Percentiles rank a stretch among this genome's conserved stretches.
phyloP scores from a whole-genome alignment of 441 rosid genomes.

The Pelargonium myrrhifolium region DNA sequence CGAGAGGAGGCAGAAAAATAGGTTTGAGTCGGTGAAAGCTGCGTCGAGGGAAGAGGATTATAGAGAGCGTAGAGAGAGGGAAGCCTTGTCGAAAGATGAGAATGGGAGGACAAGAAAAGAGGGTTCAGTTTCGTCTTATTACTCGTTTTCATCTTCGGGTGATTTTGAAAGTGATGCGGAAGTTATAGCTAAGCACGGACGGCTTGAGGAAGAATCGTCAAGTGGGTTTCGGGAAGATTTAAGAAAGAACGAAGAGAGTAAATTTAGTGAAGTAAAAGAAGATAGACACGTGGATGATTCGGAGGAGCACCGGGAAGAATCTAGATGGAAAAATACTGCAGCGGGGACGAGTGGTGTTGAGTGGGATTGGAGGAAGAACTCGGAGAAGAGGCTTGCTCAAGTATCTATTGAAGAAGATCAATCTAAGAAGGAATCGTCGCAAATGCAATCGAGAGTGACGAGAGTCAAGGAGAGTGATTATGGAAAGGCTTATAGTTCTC shows the following conservation, averaged over 20 bases:
- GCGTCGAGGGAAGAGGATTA: neutral
- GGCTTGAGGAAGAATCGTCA: conserved; percentile 22
- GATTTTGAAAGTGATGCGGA: conserved; percentile 55
- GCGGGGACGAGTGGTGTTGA: conserved; percentile 22
- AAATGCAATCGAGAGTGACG: conserved; percentile 22
- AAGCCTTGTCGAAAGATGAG: conserved; percentile 24
- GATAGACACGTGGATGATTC: conserved; percentile 20
- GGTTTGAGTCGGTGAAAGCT: neutral
- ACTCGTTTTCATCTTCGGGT: conserved; percentile 56
- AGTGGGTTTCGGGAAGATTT: conserved; percentile 22
- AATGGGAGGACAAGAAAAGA: conserved; percentile 32
- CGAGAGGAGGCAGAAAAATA: conserved; percentile 18
- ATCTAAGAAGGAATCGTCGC: conserved; percentile 37
- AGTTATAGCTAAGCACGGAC: conserved; percentile 30
- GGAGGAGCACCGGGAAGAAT: conserved; percentile 18
- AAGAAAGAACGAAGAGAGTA: conserved; percentile 18
- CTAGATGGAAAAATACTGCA: conserved; percentile 21
- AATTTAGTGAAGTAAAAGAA: conserved; percentile 21
- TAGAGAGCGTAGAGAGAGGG: neutral
- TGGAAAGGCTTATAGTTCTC: conserved; percentile 28
- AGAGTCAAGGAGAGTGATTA: conserved; percentile 30
- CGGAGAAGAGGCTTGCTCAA: conserved; percentile 64
- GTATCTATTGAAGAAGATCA: conserved; percentile 31
- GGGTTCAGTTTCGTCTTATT: conserved; percentile 70
- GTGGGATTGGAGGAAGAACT: conserved; percentile 60